A percentile compares a stretch with the other conserved stretches of the same genome.
These are phyloP conservation scores for Coemansia aciculifera DNA, from an alignment of 192 early-diverging fungal species.

Conservation along the genomic window DNA sequence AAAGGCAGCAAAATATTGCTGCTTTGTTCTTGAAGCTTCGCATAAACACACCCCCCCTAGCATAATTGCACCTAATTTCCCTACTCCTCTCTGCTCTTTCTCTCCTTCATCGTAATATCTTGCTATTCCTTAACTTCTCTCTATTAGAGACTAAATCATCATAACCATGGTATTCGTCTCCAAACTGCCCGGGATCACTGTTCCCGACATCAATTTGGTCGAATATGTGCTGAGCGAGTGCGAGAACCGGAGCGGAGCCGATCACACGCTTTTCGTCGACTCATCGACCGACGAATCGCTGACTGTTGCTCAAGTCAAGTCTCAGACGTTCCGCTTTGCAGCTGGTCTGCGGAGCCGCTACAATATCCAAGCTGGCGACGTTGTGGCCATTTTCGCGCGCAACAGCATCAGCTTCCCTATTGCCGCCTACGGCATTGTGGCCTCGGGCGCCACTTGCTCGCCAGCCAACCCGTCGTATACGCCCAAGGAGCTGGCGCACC, in stretches of 20 bases:
- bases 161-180: constrained; percentile 25
- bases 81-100: not conserved
- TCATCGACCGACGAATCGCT: constrained; percentile 19
- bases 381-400: constrained; percentile 58
- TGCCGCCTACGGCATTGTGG: constrained; percentile 63
- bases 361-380: constrained; percentile 66
- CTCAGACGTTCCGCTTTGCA: constrained; percentile 18
- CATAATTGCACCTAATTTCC: not conserved
- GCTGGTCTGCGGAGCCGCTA: constrained; percentile 29
- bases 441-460: constrained; percentile 65
- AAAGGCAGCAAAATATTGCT: not conserved
- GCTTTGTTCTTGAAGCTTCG: not conserved
- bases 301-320: constrained; percentile 22
- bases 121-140: not conserved
- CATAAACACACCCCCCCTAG: not conserved
- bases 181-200: constrained; percentile 29
- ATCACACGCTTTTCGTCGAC: constrained; percentile 42
- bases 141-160: not conserved
- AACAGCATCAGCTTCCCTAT: constrained; percentile 67
- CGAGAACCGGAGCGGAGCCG: constrained; percentile 3
- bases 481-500: constrained; percentile 73
- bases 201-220: constrained; percentile 26
- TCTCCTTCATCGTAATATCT: not conserved
- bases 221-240: constrained; percentile 34
- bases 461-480: constrained; percentile 83